phyloP scores from a whole-genome alignment of 176 grass and related monocot species.

The Rhipidocladum racemiflorum region DNA sequence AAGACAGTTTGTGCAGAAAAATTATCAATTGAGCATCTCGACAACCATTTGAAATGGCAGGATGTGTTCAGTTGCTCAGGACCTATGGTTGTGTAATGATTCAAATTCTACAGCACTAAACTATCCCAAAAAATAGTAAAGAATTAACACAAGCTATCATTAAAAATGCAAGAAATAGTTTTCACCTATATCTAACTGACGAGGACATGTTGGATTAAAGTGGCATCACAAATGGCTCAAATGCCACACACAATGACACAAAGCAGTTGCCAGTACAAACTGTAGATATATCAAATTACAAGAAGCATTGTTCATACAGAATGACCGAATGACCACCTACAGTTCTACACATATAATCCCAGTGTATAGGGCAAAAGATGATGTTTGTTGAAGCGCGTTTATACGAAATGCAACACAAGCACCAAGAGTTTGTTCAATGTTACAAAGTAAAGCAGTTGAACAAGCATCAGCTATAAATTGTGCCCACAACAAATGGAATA shows the following conservation, averaged over 20 bases:
- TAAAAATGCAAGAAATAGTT: conserved; percentile 6
- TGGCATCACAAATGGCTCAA: not conserved
- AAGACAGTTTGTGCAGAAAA: not conserved
- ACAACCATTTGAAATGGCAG: not conserved
- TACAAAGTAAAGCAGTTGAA: not conserved
- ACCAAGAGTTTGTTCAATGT: not conserved
- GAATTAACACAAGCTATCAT: not conserved
- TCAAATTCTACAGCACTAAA: conserved; percentile 5
- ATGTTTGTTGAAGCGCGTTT: not conserved
- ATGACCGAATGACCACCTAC: too few species aligned
- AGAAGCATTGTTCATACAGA: not conserved
- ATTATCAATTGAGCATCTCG: not conserved
- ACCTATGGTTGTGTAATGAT: not conserved
- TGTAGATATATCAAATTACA: not conserved
- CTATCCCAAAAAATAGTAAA: not conserved
- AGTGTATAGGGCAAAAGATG: not conserved
- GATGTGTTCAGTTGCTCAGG: not conserved
- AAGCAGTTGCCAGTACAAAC: conserved; percentile 5
- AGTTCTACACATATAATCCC: not conserved
- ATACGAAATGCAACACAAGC: not conserved
- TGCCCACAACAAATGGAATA: not conserved
- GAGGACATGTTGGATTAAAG: not conserved
- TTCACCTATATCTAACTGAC: not conserved
- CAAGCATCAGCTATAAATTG: not conserved
- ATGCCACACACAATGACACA: not conserved